Evolutionary conservation across 2,329 filamentous ascomycete species (phyloP).

Genomic region (Calonectria fujianensis): DNA sequence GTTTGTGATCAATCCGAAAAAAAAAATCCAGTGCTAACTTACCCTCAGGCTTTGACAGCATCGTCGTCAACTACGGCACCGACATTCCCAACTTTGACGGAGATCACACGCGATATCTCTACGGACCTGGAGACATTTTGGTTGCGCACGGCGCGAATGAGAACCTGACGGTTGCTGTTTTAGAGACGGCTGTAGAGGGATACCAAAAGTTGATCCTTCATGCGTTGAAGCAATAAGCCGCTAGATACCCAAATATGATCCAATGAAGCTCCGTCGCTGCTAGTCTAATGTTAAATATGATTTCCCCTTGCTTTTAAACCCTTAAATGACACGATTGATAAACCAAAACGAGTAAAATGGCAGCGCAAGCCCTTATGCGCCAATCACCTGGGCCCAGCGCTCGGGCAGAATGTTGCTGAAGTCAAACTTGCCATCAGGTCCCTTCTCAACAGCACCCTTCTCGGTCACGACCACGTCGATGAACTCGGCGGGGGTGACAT

Average conservation of each 20-base stretch:
- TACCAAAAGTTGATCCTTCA: constrained; percentile 83
- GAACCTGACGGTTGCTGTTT: constrained; percentile 82
- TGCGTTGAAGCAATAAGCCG: constrained; percentile 63
- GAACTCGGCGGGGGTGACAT: constrained; percentile 90
- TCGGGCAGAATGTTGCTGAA: constrained; percentile 75
- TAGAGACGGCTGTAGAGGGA: constrained; percentile 86
- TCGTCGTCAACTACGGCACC: constrained; percentile 93
- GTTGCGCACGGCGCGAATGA: constrained; percentile 93
- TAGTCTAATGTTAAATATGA: constrained; percentile 53
- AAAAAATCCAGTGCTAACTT: constrained; percentile 40
- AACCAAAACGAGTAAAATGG: not conserved
- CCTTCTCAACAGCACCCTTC: constrained; percentile 89
- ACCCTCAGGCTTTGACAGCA: constrained; percentile 81
- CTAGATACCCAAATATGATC: constrained; percentile 31
- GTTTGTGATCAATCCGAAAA: fast-evolving
- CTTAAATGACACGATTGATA: constrained; percentile 34
- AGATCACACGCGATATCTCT: constrained; percentile 79
- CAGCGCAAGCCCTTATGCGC: constrained; percentile 42
- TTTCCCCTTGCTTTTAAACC: constrained; percentile 42
- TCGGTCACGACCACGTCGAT: constrained; percentile 98
- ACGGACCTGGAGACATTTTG: constrained; percentile 84
- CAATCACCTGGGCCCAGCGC: constrained; percentile 66
- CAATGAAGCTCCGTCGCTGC: constrained; percentile 28
- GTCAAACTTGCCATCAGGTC: constrained; percentile 80
- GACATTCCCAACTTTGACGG: constrained; percentile 88